Evolutionary conservation across 805 yeast species (phyloP).

Genomic region (Clavispora phyllophila): DNA sequence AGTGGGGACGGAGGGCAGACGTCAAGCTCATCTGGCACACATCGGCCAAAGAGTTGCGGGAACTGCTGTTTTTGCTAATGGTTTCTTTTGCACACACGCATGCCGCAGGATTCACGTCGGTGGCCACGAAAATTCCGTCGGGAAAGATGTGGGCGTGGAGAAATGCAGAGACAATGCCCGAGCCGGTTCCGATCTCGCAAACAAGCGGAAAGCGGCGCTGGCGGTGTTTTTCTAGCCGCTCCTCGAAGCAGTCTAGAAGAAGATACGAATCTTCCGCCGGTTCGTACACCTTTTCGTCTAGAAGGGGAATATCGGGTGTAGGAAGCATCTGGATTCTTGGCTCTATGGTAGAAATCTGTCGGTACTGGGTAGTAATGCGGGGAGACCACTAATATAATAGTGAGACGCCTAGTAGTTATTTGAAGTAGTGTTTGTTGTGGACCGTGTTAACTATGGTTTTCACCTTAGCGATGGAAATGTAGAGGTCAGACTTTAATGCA

Average conservation of each 20-base stretch:
- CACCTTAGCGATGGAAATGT: no score
- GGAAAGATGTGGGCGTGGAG: constrained; percentile 54
- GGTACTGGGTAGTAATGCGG: no score
- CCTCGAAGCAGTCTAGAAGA: constrained; percentile 73
- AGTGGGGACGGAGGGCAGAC: constrained; percentile 36
- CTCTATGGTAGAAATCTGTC: no score
- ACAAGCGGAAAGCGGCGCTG: constrained; percentile 44
- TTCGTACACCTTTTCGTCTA: constrained; percentile 80
- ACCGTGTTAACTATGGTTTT: no score
- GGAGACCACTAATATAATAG: no score
- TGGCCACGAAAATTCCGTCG: constrained; percentile 51
- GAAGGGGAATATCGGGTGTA: constrained; percentile 58
- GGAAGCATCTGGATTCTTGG: constrained; percentile 72
- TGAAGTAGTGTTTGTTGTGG: no score
- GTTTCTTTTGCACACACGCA: constrained; percentile 40
- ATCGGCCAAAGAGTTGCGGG: constrained; percentile 15
- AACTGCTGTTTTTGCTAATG: constrained; percentile 15
- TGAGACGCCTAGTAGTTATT: no score
- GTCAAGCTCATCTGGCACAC: constrained; percentile 55
- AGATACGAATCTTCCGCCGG: constrained; percentile 93
- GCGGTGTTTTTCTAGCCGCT: constrained; percentile 19
- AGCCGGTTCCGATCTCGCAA: constrained; percentile 86
- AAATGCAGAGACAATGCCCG: constrained; percentile 85
- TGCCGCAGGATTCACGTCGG: constrained; percentile 81
- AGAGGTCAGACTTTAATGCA: no score